Evolutionary conservation across 2,329 filamentous ascomycete genomes (phyloP), one percentile per base, ranked within the genome.

Genomic region (Aureobasidium melanogenum): DNA sequence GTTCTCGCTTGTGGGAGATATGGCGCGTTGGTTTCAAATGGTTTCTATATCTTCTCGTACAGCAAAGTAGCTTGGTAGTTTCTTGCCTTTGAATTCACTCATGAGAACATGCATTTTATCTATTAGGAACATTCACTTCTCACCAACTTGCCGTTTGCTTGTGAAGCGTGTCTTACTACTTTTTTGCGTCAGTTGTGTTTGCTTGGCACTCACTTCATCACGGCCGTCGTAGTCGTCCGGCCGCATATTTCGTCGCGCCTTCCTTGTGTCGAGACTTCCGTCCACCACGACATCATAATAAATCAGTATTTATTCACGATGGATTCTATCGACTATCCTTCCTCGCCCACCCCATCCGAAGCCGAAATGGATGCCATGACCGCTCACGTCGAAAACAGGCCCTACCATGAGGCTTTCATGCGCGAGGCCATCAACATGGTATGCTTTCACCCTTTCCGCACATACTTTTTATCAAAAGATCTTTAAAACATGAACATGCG

Each of bases 381-480:
- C 14, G 48, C 56, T 28, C 36, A 54, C n/a, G 61, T 66, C 24
- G 69, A 73, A 64, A 72, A 78, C 61, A 74, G 73, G 64, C 73
- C 71, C 64, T 76, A 76, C 72, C 82, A 85, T 72, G 79, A 80
- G 67, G 71, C 74, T 67, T 96, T 91, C 76, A 96, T 95, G 84
- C 84, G 87, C 67, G 87, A 93, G 72, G 92, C 92, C 64, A 82
- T 97, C 67, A 82, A 86, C 67, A 95, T 96, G 91, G 89, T 93
- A 77, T 67, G 66, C 62, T 41, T 38, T 30, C 3, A 24, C 44
- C 26, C 24, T 26, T 44, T 8, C 41, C 22, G 22, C 19, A 15
- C 7, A 44, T 44, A n/a, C 28, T 51, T 36, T 15, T 15, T n/a
- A 36, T 22, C 47, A 51, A 2, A 19, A 36, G 5, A 48, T 19